A percentile compares a stretch with the other conserved stretches of the same genome.
phyloP scores from a whole-genome alignment of 2,329 filamentous ascomycete species.

The Cadophora sp. region DNA sequence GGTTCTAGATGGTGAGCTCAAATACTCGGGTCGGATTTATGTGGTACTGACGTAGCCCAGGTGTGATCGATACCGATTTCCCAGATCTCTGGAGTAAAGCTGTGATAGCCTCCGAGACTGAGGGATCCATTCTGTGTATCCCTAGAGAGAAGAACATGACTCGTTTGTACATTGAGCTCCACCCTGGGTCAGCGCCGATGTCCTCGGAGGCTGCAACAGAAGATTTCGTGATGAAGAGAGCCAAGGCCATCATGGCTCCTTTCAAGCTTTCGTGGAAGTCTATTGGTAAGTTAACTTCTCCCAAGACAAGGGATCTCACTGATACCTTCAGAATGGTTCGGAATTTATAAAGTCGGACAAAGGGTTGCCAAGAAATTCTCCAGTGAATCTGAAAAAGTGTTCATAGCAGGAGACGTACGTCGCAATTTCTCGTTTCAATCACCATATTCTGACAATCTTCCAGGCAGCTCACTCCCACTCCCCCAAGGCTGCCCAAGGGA shows the following conservation, averaged over 20 bases:
- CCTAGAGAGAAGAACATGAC: constrained; percentile 65
- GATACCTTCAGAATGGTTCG: constrained; percentile 65
- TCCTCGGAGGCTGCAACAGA: constrained; percentile 53
- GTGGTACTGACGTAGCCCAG: constrained; percentile 53
- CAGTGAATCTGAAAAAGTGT: constrained; percentile 59
- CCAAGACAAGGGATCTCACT: not conserved
- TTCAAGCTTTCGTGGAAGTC: constrained; percentile 68
- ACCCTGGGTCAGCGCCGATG: constrained; percentile 52
- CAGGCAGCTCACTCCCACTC: constrained; percentile 64
- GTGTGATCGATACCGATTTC: constrained; percentile 49
- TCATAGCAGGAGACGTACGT: constrained; percentile 57
- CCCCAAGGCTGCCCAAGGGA: constrained; percentile 68
- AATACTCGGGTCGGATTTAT: constrained; percentile 36
- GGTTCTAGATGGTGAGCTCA: constrained; percentile 56
- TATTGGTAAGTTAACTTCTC: constrained; percentile 71
- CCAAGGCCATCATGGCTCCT: constrained; percentile 64
- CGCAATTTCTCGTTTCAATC: not conserved
- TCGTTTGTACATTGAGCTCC: constrained; percentile 69
- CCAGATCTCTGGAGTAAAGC: constrained; percentile 67
- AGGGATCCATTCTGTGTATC: constrained; percentile 66
- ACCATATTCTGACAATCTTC: constrained; percentile 49
- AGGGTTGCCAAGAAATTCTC: constrained; percentile 65
- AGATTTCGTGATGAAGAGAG: constrained; percentile 74
- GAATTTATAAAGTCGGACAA: constrained; percentile 63
- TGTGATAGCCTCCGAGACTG: constrained; percentile 57